These are phyloP conservation scores for Adansonia grandidieri DNA, from an alignment of 441 rosid genomes.

Conservation along the genomic window DNA sequence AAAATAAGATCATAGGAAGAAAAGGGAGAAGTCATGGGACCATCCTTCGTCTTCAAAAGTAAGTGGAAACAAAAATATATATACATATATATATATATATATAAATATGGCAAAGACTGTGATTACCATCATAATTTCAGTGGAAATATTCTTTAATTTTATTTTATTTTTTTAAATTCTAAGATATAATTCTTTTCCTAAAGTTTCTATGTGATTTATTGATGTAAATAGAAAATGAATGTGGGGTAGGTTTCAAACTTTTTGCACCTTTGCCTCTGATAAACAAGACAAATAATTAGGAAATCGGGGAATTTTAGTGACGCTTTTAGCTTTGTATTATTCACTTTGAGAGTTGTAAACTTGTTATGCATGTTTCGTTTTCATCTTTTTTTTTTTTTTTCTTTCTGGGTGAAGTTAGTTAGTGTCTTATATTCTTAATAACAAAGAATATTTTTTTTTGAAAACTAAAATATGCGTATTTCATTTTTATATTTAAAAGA, in stretches of 20 bases:
- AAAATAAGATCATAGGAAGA: neutral
- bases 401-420: neutral
- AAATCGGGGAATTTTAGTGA: constrained; percentile 21
- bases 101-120: constrained; percentile 30
- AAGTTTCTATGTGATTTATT: constrained; percentile 11
- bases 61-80: constrained; percentile 28
- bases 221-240: neutral
- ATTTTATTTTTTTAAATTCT: no score
- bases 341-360: neutral
- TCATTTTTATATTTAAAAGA: no score
- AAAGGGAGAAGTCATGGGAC: constrained; percentile 35
- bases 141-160: neutral
- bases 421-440: neutral
- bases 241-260: constrained; percentile 3
- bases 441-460: no score
- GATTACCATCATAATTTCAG: constrained; percentile 39
- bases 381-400: neutral
- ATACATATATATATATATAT: neutral
- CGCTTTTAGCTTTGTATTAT: neutral
- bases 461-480: no score
- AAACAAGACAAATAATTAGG: constrained; percentile 6
- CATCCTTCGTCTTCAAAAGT: constrained; percentile 24
- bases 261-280: constrained; percentile 11
- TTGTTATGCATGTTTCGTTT: neutral
- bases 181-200: neutral